Evolutionary conservation across 192 early-diverging fungal species (phyloP).

Genomic region (Podila epicladia): DNA sequence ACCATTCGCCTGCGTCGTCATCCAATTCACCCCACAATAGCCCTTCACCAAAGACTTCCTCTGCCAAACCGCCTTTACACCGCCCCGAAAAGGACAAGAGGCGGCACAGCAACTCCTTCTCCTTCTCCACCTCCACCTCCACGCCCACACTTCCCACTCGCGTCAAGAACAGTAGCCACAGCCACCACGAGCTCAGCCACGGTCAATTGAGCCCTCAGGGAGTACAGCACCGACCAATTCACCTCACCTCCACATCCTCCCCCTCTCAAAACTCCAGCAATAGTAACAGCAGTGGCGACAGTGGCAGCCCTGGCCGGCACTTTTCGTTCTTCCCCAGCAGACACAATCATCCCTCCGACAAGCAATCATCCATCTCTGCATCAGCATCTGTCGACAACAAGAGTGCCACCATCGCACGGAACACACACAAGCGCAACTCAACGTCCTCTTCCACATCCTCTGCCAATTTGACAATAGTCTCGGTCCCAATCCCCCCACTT

Average conservation of each 20-base stretch:
- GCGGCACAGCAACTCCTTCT: slow-evolving; percentile 44
- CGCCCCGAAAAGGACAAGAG: slow-evolving; percentile 29
- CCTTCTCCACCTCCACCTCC: slow-evolving; percentile 36
- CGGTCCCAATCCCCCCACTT: not conserved
- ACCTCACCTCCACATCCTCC: too few species aligned
- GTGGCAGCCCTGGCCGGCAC: slow-evolving; percentile 3
- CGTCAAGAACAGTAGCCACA: slow-evolving; percentile 24
- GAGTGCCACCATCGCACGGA: not conserved
- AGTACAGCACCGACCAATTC: not conserved
- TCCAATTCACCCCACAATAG: not conserved
- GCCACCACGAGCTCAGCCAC: slow-evolving; percentile 6
- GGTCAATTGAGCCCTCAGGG: slow-evolving; percentile 1
- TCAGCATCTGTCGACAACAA: slow-evolving; percentile 7
- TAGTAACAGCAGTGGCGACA: slow-evolving; percentile 12
- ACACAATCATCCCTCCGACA: slow-evolving; percentile 8
- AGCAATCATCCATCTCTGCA: not conserved
- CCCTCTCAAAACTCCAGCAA: slow-evolving; percentile 10
- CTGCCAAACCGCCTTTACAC: slow-evolving; percentile 30
- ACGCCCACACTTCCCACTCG: slow-evolving; percentile 19
- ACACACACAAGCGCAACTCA: slow-evolving; percentile 15
- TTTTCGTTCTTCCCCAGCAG: slow-evolving; percentile 36
- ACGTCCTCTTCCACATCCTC: slow-evolving; percentile 5
- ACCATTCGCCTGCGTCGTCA: slow-evolving; percentile 4
- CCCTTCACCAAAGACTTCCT: slow-evolving; percentile 8
- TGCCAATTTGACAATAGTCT: not conserved